Base-by-base conservation (phyloP, 2,329 filamentous ascomycete species). In the Aspergillus aculeatus region DNA sequence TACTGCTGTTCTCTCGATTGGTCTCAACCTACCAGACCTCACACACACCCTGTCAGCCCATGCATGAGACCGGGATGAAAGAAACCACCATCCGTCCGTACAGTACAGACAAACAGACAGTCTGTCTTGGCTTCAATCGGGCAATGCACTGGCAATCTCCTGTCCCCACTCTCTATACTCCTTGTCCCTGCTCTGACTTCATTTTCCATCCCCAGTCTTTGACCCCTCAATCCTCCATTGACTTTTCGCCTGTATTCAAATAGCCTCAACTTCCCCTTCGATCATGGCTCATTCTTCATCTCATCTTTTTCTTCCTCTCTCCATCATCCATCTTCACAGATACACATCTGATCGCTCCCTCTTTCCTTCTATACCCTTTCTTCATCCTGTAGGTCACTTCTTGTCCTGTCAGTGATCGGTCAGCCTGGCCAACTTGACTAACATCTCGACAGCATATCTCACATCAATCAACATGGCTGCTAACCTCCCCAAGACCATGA, bases 401-500 rank as follows among this genome's bases (percentile, higher is more conserved):
- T 35, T 35, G 4, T 6, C 12, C 32, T 10, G 26, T 3, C 26
- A 12, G 12, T 4, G 14, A 35, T 12, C 32, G 14, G 32, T 35
- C 2, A 35, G 32, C 32, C 11, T 12, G 12, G 14, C 12, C 32
- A 35, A 4, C 12, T 14, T 19, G 32, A 44, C 21, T 47, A 35
- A 53, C 16, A 6, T 29, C 31, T 49, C 26, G 35, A 24, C 11
- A 53, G 35, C 12, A 21, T 32, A 35, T n/a, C 48, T 47, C 48
- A 38, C 26, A 54, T 56, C 51, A 49, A 56, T 63, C 72, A 74
- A 62, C 54, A 76, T 75, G 73, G 67, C 65, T 63, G 57, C 69
- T 59, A 65, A 63, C 67, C 77, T 86, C 63, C 82, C 82, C 60
- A 77, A 80, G 72, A 77, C 81, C 64, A 86, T 84, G 83, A 87